Conservation (phyloP, 2,329 filamentous ascomycete genomes). For the Trichoderma cornu-damae region DNA sequence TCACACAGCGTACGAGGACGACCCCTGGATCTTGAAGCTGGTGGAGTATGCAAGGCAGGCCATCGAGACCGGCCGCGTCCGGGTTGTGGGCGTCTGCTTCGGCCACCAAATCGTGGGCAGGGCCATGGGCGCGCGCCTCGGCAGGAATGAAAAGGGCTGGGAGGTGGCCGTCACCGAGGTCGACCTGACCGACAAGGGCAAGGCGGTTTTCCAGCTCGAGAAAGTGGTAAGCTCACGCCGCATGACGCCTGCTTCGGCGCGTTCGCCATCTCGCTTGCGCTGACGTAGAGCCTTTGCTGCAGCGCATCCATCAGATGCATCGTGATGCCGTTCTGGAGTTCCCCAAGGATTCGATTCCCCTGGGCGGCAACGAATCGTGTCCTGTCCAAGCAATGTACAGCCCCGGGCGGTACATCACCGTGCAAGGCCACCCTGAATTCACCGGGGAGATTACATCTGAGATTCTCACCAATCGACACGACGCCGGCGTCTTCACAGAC, state of each 20-base stretch:
- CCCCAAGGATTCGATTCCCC: slow-evolving; percentile 36
- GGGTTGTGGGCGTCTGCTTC: slow-evolving; percentile 50
- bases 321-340: slow-evolving; percentile 40
- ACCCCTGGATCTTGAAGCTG: slow-evolving; percentile 42
- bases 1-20: slow-evolving; percentile 42
- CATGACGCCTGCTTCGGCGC: not conserved
- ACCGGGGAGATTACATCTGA: slow-evolving; percentile 37
- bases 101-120: slow-evolving; percentile 46
- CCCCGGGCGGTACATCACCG: slow-evolving; percentile 36
- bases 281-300: slow-evolving; percentile 5
- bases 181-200: slow-evolving; percentile 37
- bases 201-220: slow-evolving; percentile 36
- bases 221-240: slow-evolving; percentile 28
- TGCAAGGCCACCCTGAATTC: slow-evolving; percentile 48
- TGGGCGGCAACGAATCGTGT: slow-evolving; percentile 40
- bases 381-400: slow-evolving; percentile 41
- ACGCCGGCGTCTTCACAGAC: slow-evolving; percentile 63
- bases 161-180: slow-evolving; percentile 42
- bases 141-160: slow-evolving; percentile 39
- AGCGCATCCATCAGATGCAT: slow-evolving; percentile 46
- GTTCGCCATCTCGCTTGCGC: not conserved
- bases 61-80: slow-evolving; percentile 49
- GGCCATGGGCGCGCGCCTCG: slow-evolving; percentile 37
- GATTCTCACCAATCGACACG: slow-evolving; percentile 49
- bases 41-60: slow-evolving; percentile 36